These are phyloP conservation scores for Psophocarpus tetragonolobus DNA, from an alignment of 306 rosid genomes.

Conservation along the genomic window DNA sequence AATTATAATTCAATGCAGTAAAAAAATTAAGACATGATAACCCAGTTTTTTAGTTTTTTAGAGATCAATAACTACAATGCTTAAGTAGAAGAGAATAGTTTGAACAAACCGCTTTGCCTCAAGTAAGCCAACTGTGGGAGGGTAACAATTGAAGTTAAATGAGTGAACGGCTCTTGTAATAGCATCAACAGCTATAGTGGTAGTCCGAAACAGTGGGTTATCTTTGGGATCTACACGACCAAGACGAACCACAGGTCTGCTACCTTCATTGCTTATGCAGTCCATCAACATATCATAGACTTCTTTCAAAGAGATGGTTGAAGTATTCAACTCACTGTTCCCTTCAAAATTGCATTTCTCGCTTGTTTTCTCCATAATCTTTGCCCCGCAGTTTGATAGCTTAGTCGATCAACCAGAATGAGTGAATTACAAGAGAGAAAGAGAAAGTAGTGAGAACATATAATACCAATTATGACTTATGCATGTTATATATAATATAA, in stretches of 20 bases:
- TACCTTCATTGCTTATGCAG: conserved; percentile 30
- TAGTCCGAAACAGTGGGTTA: conserved; percentile 36
- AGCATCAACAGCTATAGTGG: conserved; percentile 35
- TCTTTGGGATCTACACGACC: conserved; percentile 56
- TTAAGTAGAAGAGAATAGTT: not conserved
- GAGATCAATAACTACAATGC: too few relatives aligned
- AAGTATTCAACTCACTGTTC: conserved; percentile 37
- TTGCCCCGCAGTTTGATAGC: not conserved
- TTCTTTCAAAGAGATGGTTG: conserved; percentile 44
- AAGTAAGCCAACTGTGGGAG: conserved; percentile 47
- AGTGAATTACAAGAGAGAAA: not conserved
- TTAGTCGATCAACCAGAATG: not conserved
- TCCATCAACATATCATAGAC: conserved; percentile 22
- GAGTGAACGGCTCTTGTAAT: conserved; percentile 33
- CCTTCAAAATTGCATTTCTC: conserved; percentile 49
- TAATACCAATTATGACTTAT: not conserved
- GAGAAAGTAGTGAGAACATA: not conserved
- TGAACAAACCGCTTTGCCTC: conserved; percentile 47
- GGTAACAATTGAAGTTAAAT: conserved; percentile 46
- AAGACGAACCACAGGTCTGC: conserved; percentile 33
- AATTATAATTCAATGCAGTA: not conserved
- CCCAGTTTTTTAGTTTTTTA: too few relatives aligned
- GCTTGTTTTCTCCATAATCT: conserved; percentile 34
- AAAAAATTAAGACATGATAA: not conserved
- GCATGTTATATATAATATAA: too few relatives aligned